Percentiles rank a stretch among this genome's conserved stretches.
These are phyloP conservation scores for Metarhizium anisopliae DNA, from an alignment of 2,329 filamentous ascomycete species.

Conservation along the genomic window DNA sequence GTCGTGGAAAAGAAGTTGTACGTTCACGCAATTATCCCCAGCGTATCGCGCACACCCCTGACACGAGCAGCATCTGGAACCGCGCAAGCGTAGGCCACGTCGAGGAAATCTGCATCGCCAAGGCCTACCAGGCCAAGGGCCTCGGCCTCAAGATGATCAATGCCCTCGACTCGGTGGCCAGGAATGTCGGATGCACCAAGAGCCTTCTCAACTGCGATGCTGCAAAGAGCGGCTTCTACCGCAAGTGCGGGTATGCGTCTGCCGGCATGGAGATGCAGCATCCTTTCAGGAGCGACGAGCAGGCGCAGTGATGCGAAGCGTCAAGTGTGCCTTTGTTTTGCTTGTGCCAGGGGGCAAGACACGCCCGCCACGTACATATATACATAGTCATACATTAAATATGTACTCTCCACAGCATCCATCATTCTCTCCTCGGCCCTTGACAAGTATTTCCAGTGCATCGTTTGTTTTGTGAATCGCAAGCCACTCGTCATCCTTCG, in stretches of 20 bases:
- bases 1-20: slow-evolving; percentile 75
- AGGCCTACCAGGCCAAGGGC: slow-evolving; percentile 75
- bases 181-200: slow-evolving; percentile 71
- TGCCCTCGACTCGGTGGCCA: slow-evolving; percentile 64
- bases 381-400: slow-evolving; percentile 7
- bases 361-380: slow-evolving; percentile 17
- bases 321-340: not conserved
- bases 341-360: not conserved
- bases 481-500: no score
- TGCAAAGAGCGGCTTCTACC: slow-evolving; percentile 71
- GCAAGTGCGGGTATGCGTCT: slow-evolving; percentile 17
- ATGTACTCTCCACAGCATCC: no score
- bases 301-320: not conserved
- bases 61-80: slow-evolving; percentile 46
- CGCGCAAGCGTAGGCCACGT: slow-evolving; percentile 67
- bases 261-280: slow-evolving; percentile 13
- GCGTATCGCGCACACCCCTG: not conserved
- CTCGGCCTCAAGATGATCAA: slow-evolving; percentile 68
- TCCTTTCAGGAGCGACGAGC: not conserved
- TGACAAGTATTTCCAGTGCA: slow-evolving; percentile 30
- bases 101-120: slow-evolving; percentile 74
- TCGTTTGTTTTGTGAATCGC: slow-evolving; percentile 2
- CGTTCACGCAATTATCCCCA: slow-evolving; percentile 11
- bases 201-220: slow-evolving; percentile 73
- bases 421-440: slow-evolving; percentile 26